Percentiles rank a stretch among this genome's conserved stretches.
Evolutionary conservation across 2,329 filamentous ascomycete species (phyloP).

Genomic region (Dendrostoma leiphaemia): DNA sequence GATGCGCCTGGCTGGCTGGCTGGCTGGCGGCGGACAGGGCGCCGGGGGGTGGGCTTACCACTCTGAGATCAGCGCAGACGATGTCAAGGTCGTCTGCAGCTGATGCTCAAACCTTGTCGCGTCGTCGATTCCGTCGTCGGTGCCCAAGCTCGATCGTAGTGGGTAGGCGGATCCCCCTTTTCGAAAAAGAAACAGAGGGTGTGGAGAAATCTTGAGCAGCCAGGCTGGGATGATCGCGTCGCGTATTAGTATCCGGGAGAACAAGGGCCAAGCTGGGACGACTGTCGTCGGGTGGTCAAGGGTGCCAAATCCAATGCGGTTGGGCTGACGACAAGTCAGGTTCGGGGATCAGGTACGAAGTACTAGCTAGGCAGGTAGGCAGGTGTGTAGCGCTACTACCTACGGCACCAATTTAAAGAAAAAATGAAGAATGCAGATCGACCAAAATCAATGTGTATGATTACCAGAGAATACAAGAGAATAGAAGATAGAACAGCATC

Average conservation of each 20-base stretch:
- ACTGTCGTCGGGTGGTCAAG: not conserved
- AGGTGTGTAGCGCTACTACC: not conserved
- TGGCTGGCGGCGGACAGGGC: not conserved
- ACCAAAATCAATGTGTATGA: not conserved
- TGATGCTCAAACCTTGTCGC: slow-evolving; percentile 43
- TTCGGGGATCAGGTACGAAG: not conserved
- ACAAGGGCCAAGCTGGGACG: slow-evolving; percentile 11
- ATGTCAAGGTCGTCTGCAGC: slow-evolving; percentile 56
- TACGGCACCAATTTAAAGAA: not conserved
- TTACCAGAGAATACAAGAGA: not conserved
- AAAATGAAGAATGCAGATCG: not conserved
- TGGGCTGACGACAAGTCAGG: slow-evolving; percentile 2
- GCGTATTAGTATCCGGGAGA: slow-evolving; percentile 13
- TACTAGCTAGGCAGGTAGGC: not conserved
- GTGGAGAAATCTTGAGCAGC: slow-evolving; percentile 11
- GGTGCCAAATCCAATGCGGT: not conserved
- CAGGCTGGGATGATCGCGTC: slow-evolving; percentile 18
- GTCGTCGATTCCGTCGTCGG: slow-evolving; percentile 19
- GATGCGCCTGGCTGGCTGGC: not conserved
- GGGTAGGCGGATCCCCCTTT: slow-evolving; percentile 16
- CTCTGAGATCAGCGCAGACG: slow-evolving; percentile 63
- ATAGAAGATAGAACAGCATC: not conserved
- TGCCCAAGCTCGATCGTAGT: slow-evolving; percentile 17
- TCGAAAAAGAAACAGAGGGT: slow-evolving; percentile 10
- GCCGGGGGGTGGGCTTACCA: slow-evolving; percentile 39